Percentiles rank a stretch among this genome's conserved stretches.
These are phyloP conservation scores for Sordariomycetes sp. DNA, from an alignment of 2,329 filamentous ascomycete species.

Conservation along the genomic window DNA sequence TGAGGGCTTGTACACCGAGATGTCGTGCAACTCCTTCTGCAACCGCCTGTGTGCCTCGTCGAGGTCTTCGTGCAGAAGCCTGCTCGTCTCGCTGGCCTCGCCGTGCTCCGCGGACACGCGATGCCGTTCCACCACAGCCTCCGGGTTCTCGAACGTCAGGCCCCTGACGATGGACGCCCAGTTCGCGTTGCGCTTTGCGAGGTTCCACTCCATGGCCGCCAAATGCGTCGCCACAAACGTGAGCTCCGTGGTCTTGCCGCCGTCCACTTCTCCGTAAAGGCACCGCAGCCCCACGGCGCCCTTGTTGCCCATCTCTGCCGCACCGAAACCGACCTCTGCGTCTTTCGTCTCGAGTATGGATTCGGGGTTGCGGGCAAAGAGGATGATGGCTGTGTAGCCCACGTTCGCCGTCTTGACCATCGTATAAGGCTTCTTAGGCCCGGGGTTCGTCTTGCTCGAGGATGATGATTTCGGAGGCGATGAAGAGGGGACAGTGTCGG, in stretches of 20 bases:
- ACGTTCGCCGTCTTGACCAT: conserved; percentile 65
- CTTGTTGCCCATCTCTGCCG: conserved; percentile 90
- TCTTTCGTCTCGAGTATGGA: conserved; percentile 59
- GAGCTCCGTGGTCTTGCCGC: conserved; percentile 43
- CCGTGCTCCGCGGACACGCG: conserved; percentile 7
- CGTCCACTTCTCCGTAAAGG: conserved; percentile 45
- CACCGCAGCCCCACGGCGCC: conserved; percentile 77
- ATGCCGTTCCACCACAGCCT: conserved; percentile 22
- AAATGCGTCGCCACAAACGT: conserved; percentile 87
- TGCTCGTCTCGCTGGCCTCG: conserved; percentile 15
- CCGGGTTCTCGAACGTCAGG: conserved; percentile 61
- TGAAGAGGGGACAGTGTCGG: conserved; percentile 1
- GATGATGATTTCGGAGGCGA: conserved; percentile 45
- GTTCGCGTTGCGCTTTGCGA: conserved; percentile 70
- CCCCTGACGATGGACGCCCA: conserved; percentile 78
- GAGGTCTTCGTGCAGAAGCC: conserved; percentile 23
- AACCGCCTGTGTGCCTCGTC: conserved; percentile 22
- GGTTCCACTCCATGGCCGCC: conserved; percentile 75
- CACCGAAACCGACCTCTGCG: conserved; percentile 77
- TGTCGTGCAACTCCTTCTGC: conserved; percentile 40
- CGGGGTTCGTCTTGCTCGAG: conserved; percentile 48
- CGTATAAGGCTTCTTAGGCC: conserved; percentile 45
- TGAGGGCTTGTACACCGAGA: conserved; percentile 64
- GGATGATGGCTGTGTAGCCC: conserved; percentile 83
- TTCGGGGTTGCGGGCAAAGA: conserved; percentile 62